Conservation (phyloP, 1,284 basidiomycete species). For the Microbotryum saponariae region DNA sequence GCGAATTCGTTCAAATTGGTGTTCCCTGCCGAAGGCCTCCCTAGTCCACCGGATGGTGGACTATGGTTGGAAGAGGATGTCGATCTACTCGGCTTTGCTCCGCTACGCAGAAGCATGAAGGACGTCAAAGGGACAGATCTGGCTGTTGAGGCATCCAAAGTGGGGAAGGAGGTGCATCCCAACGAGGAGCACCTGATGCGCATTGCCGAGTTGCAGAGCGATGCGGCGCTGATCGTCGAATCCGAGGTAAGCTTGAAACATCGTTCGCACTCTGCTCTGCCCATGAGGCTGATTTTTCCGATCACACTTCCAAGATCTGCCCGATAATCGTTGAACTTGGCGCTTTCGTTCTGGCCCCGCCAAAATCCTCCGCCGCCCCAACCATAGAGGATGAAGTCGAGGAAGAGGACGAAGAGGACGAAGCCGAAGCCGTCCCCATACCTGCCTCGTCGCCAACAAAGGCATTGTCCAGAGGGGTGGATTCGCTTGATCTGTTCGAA, state of each 20-base stretch:
- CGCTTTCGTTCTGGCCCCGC: slow-evolving; percentile 17
- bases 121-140: slow-evolving; percentile 1
- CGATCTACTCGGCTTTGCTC: slow-evolving; percentile 80
- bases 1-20: slow-evolving; percentile 54
- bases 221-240: slow-evolving; percentile 58
- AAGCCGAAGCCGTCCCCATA: background rate
- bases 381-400: background rate
- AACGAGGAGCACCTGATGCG: slow-evolving; percentile 94
- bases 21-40: slow-evolving; percentile 65
- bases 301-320: slow-evolving; percentile 3
- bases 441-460: too few species aligned
- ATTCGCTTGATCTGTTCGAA: slow-evolving; percentile 10
- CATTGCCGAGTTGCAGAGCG: slow-evolving; percentile 72
- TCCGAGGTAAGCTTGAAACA: slow-evolving; percentile 48
- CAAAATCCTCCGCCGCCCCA: background rate
- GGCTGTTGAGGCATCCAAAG: slow-evolving; percentile 30
- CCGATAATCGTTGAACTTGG: slow-evolving; percentile 15
- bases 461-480: background rate
- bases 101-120: slow-evolving; percentile 54
- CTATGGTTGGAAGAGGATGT: slow-evolving; percentile 81
- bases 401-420: slow-evolving; percentile 2
- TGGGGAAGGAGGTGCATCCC: slow-evolving; percentile 62
- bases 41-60: slow-evolving; percentile 46
- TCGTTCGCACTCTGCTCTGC: background rate
- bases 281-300: background rate